Base-by-base conservation (phyloP, 768 basidiomycete genomes). In the Filobasidium floriforme region DNA sequence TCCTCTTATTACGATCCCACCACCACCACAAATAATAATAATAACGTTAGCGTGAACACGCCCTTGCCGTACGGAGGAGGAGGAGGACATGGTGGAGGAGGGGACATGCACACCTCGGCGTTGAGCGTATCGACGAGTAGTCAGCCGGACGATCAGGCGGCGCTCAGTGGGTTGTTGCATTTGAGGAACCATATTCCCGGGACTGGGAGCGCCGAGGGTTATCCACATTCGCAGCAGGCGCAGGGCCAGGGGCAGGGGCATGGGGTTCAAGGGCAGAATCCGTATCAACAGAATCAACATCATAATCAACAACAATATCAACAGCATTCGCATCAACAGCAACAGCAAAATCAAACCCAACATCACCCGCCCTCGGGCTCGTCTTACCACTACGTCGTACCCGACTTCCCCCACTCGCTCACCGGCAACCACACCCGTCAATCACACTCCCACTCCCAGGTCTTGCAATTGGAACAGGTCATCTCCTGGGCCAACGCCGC, bases 401-500 rank as follows among this genome's bases (percentile, higher is more conserved):
- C 46, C 46, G 22, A 18, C 3, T 18, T 49, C 18, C 46, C 46
- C 46, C 4, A 3, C 46, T 49, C 46, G 5, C 18, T 22, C 2
- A 4, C 18, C 18, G 46, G 22, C 15, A 3, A 49, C 22, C 46
- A 12, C 15, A 3, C 46, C 22, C 14, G 5, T 14, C 46, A 49
- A 5, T 49, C 32, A 37, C 9, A 3, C 32, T 37, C 32, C 46
- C 46, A 49, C 18, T 49, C 46, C 46, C n/a, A 57, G 7, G 54
- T 57, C 43, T 41, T 41, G 41, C 55, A 65, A 41, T n/a, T 68
- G 29, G 67, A 68, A 60, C 51, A 63, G 43, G 51, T 68, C 7
- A 51, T 46, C 9, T 61, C 67, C 0, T 68, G 62, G 61, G 57
- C 59, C 28, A 70, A 69, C 60, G 54, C 72, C 54, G 69, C 68